Evolutionary conservation across 1,284 basidiomycete genomes (phyloP), one percentile per base, ranked within the genome.

Genomic region (Pseudozyma pruni): DNA sequence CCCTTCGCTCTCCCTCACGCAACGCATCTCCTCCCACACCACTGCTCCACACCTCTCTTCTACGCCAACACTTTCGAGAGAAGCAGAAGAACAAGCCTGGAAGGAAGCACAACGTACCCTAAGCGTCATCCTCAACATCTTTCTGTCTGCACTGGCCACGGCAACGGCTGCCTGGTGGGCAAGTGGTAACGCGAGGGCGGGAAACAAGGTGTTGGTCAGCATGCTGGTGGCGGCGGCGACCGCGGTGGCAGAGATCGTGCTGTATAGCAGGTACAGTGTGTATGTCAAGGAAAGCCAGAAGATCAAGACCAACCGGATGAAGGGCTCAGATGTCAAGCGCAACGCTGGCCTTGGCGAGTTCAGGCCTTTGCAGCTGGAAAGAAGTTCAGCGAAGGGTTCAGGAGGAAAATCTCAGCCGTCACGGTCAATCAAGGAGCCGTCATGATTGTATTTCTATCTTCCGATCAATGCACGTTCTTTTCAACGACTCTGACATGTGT

Each of bases 141-240:
- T 62, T 14, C 43, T 72, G n/a, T 67, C 62, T 3, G 47, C 63
- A 0, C 8, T 66, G 5, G 69, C 69, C 8, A 66, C 63, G 1
- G 63, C 57, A 1, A 67, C 69, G 0, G 69, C 69, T 1, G 69
- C 58, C 1, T 72, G 62, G 62, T 72, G 62, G 62, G 69, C 58
- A 7, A 51, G 50, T 17, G 62, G 54, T 6, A 62, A 49, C 31
- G 58, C 62, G 3, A 44, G 25, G 10, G 33, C 47, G 3, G 50
- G 31, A 0, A 47, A 59, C 25, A 66, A 71, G 33, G 53, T 67
- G 25, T 25, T 72, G 29, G 27, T 52, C 16, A 51, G 54, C 20
- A 58, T 72, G 42, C 16, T 50, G 22, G 63, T 61, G 0, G 69
- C 59, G 0, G 6, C 60, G n/a, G n/a, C 67, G 9, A 72, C 69